A percentile compares a stretch with the other conserved stretches of the same genome.
These are phyloP conservation scores for Hebeloma cylindrosporum DNA, from an alignment of 768 basidiomycete species.

Conservation along the genomic window DNA sequence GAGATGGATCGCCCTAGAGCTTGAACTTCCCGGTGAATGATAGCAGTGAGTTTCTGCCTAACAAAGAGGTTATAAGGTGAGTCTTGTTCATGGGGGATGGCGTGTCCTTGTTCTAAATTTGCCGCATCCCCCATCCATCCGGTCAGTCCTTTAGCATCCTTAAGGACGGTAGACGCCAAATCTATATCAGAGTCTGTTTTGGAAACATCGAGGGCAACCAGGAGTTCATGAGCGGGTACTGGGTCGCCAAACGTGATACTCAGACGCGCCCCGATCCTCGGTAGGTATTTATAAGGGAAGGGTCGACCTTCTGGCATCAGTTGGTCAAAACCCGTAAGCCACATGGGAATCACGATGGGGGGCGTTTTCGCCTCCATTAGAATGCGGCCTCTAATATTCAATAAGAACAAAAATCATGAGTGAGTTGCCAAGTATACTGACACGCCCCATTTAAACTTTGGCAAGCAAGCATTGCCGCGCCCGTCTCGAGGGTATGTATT, in stretches of 20 bases:
- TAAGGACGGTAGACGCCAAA: conserved; percentile 5
- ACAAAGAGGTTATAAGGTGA: conserved; percentile 20
- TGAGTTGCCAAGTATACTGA: conserved; percentile 42
- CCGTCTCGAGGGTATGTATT: conserved; percentile 42
- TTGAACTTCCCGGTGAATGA: conserved; percentile 55
- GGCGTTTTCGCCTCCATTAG: conserved; percentile 59
- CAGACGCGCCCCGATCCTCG: conserved; percentile 60
- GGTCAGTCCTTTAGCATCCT: conserved; percentile 14
- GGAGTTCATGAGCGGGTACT: conserved; percentile 43
- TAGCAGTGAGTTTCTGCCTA: conserved; percentile 53
- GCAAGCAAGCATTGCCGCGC: conserved; percentile 49
- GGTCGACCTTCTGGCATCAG: conserved; percentile 87
- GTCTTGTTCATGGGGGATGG: background rate
- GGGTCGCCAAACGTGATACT: conserved; percentile 83
- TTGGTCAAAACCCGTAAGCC: conserved; percentile 83
- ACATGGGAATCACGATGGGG: conserved; percentile 89
- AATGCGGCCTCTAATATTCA: conserved; percentile 67
- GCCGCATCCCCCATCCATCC: conserved; percentile 25
- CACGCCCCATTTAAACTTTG: conserved; percentile 96
- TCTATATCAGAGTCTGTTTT: conserved; percentile 7
- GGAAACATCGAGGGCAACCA: conserved; percentile 13
- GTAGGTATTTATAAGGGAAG: conserved; percentile 72
- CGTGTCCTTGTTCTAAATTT: background rate
- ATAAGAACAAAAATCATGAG: background rate
- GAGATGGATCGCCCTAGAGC: conserved; percentile 51